A percentile compares a stretch with the other conserved stretches of the same genome.
phyloP scores from a whole-genome alignment of 164 flowering plant genomes.

The Houttuynia cordata region DNA sequence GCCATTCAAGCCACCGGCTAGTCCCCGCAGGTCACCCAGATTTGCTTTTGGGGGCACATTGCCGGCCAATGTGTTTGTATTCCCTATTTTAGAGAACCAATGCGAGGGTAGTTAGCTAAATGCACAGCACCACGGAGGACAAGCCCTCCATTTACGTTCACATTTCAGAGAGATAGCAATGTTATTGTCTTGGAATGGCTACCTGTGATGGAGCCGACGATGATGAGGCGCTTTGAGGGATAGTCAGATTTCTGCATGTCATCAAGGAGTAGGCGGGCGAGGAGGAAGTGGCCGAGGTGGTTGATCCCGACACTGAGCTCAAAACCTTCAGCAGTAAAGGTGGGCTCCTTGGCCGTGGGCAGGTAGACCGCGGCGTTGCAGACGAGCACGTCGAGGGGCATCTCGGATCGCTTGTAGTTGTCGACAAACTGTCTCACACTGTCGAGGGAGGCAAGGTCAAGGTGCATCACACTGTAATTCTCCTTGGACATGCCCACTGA shows the following conservation, averaged over 20 bases:
- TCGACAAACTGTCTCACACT: slow-evolving; percentile 93
- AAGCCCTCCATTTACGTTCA: neutral
- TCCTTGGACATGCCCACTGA: slow-evolving; percentile 73
- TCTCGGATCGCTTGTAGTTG: slow-evolving; percentile 49
- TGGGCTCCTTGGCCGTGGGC: slow-evolving; percentile 93
- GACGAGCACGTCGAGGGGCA: slow-evolving; percentile 81
- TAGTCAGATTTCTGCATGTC: slow-evolving; percentile 77
- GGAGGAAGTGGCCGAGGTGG: slow-evolving; percentile 94
- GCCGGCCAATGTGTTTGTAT: slow-evolving; percentile 96
- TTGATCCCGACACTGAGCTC: slow-evolving; percentile 92
- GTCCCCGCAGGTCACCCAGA: slow-evolving; percentile 92
- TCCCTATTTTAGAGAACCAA: slow-evolving; percentile 33
- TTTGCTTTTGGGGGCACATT: slow-evolving; percentile 99
- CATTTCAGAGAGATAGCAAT: too few relatives aligned
- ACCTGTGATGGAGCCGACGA: slow-evolving; percentile 98
- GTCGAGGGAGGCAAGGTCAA: slow-evolving; percentile 91
- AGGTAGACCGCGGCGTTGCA: slow-evolving; percentile 94
- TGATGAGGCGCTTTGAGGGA: slow-evolving; percentile 79
- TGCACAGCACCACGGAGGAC: too few relatives aligned
- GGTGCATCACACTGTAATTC: slow-evolving; percentile 79
- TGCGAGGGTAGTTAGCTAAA: too few relatives aligned
- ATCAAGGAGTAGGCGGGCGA: slow-evolving; percentile 67
- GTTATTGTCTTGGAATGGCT: neutral
- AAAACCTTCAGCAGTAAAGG: slow-evolving; percentile 86
- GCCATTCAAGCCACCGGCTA: slow-evolving; percentile 77